Conservation (phyloP, 768 basidiomycete genomes). For the Phaeotremella fagi region DNA sequence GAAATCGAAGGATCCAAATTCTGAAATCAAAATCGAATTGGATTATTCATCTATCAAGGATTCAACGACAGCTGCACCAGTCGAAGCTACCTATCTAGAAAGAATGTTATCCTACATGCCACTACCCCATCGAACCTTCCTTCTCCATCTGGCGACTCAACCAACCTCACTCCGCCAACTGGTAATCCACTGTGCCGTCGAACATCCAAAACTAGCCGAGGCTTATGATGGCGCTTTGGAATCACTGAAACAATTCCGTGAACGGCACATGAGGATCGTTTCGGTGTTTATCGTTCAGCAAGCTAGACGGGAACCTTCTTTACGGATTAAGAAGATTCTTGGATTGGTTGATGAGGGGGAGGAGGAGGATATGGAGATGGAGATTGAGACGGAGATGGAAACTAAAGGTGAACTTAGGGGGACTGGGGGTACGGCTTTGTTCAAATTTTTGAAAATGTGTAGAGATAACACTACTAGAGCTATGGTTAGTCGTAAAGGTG, state of each 20-base stretch:
- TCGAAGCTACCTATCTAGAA: slow-evolving; percentile 10
- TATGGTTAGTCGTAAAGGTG: slow-evolving; percentile 25
- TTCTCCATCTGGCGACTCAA: slow-evolving; percentile 67
- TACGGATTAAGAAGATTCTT: slow-evolving; percentile 31
- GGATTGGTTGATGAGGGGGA: slow-evolving; percentile 18
- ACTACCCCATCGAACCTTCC: slow-evolving; percentile 70
- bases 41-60: slow-evolving; percentile 6
- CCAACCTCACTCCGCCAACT: slow-evolving; percentile 66
- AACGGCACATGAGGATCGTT: slow-evolving; percentile 83
- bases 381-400: slow-evolving; percentile 3
- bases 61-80: slow-evolving; percentile 1
- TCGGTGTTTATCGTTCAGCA: slow-evolving; percentile 81
- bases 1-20: not conserved
- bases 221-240: slow-evolving; percentile 73
- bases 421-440: slow-evolving; percentile 83
- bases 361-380: slow-evolving; percentile 16
- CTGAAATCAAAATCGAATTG: not conserved
- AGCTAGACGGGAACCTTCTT: slow-evolving; percentile 54
- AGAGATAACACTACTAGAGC: slow-evolving; percentile 72
- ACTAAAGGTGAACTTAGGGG: slow-evolving; percentile 59
- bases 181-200: slow-evolving; percentile 47
- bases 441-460: slow-evolving; percentile 76
- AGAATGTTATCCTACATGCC: slow-evolving; percentile 77
- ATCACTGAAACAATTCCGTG: slow-evolving; percentile 75
- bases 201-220: slow-evolving; percentile 37